These are phyloP conservation scores for Cordyceps fumosorosea DNA, from an alignment of 2,329 filamentous ascomycete genomes.

Conservation along the genomic window DNA sequence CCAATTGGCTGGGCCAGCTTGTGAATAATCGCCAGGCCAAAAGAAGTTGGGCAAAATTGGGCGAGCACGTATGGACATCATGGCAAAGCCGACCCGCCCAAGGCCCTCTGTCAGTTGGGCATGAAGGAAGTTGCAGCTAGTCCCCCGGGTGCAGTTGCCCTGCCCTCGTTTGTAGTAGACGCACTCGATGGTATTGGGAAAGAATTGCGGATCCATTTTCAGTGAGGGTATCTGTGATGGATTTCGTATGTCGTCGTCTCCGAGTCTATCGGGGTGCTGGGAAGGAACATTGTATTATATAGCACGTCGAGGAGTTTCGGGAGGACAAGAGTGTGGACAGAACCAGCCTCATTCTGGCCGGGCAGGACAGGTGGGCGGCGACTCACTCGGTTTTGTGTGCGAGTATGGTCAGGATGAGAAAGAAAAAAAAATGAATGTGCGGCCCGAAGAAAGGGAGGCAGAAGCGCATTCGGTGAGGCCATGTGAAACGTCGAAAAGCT, in stretches of 20 bases:
- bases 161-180: neutral
- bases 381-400: neutral
- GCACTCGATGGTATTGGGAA: neutral
- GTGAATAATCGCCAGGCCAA: neutral
- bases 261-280: neutral
- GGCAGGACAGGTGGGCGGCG: neutral
- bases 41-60: neutral
- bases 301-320: neutral
- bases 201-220: neutral
- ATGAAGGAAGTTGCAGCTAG: neutral
- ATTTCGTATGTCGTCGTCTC: neutral
- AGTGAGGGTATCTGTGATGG: neutral
- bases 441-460: neutral
- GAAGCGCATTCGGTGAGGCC: neutral
- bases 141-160: neutral
- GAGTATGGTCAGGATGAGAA: neutral
- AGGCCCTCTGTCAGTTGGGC: neutral
- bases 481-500: constrained; percentile 1
- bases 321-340: neutral
- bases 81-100: neutral
- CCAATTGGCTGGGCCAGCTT: neutral
- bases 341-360: neutral
- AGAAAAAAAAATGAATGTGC: neutral
- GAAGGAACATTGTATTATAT: neutral
- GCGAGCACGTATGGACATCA: neutral